Conservation (phyloP, 2,329 filamentous ascomycete genomes). For the Exserohilum turcica region DNA sequence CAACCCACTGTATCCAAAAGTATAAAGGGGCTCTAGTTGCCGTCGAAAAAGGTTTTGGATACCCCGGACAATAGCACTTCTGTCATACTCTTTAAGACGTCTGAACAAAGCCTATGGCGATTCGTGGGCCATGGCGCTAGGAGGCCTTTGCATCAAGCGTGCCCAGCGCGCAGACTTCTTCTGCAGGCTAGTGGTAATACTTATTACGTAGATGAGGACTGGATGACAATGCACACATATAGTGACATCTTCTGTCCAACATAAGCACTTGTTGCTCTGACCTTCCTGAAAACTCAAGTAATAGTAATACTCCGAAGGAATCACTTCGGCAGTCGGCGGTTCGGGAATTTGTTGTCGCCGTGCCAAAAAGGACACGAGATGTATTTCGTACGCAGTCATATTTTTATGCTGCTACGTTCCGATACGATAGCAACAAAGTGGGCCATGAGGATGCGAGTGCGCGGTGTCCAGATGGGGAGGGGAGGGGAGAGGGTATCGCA, state of each 20-base stretch:
- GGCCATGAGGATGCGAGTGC: background rate
- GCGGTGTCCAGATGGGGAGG: too few relatives aligned
- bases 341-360: too few relatives aligned
- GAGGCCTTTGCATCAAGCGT: background rate
- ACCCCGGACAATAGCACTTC: background rate
- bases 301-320: background rate
- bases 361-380: background rate
- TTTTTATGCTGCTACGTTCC: too few relatives aligned
- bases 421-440: background rate
- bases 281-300: background rate
- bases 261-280: background rate
- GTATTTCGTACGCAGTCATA: background rate
- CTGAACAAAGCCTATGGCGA: background rate
- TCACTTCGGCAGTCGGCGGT: background rate
- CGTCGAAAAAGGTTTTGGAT: background rate
- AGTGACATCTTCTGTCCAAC: too few relatives aligned
- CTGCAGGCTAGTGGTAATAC: background rate
- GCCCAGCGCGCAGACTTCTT: background rate
- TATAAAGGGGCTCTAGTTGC: background rate
- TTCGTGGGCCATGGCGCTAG: background rate
- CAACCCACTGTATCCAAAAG: background rate
- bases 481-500: background rate
- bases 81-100: conserved; percentile 4
- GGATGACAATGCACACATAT: too few relatives aligned
- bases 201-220: too few relatives aligned